Evolutionary conservation across 228 moss, liverwort and hornwort species (phyloP).

Genomic region (Sphagnum magellanicum): DNA sequence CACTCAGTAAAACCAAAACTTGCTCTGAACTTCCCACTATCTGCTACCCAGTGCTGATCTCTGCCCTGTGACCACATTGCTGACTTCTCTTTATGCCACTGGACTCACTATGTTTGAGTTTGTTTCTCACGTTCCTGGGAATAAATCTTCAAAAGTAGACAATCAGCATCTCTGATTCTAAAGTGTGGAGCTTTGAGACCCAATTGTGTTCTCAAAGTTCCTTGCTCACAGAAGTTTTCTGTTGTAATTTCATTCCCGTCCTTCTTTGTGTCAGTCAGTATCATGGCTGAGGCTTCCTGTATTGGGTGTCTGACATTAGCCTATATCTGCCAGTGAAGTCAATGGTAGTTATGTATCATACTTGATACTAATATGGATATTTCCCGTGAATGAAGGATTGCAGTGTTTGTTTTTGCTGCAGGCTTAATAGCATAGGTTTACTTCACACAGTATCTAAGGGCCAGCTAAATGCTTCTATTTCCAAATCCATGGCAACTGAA

Average conservation of each 20-base stretch:
- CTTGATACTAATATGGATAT: too few relatives aligned
- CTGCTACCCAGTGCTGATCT: conserved; percentile 6
- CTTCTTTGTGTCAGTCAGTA: too few relatives aligned
- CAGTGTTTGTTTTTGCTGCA: background rate
- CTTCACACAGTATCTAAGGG: background rate
- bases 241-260: too few relatives aligned
- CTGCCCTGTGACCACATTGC: background rate
- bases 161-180: conserved; percentile 1
- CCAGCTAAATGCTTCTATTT: background rate
- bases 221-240: too few relatives aligned
- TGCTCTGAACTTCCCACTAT: background rate
- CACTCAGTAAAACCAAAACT: conserved; percentile 12
- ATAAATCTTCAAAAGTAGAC: background rate
- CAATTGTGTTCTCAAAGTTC: background rate
- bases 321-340: too few relatives aligned
- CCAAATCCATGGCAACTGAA: background rate
- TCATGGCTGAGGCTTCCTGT: too few relatives aligned
- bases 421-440: conserved; percentile 1
- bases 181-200: conserved; percentile 1
- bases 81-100: conserved; percentile 1
- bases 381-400: too few relatives aligned
- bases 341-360: too few relatives aligned
- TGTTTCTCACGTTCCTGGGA: conserved; percentile 2
- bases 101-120: conserved; percentile 1
- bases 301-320: too few relatives aligned